Percentiles rank a stretch among this genome's conserved stretches.
These are phyloP conservation scores for Rhytidiadelphus loreus DNA, from an alignment of 225 moss, liverwort and hornwort species.

Conservation along the genomic window DNA sequence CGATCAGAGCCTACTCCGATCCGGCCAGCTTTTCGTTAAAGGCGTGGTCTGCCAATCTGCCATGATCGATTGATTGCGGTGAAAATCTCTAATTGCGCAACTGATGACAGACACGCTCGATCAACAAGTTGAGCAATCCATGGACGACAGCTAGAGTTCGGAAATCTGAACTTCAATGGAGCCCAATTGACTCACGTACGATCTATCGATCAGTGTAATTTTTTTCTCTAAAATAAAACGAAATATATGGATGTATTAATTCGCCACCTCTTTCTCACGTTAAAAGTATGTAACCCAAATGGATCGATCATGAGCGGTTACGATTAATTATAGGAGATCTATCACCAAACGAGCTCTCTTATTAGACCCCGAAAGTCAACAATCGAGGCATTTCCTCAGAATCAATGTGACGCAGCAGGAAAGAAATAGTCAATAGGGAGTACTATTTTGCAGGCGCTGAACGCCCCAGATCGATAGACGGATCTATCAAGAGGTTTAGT, in stretches of 20 bases:
- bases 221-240: neutral
- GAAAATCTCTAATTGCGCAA: neutral
- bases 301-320: neutral
- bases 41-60: neutral
- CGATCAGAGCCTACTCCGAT: too few relatives aligned
- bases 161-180: neutral
- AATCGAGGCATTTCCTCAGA: neutral
- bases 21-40: neutral
- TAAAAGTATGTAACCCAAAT: neutral
- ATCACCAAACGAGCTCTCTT: neutral
- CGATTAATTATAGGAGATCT: too few relatives aligned
- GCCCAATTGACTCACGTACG: neutral
- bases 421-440: neutral
- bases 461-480: neutral
- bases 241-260: neutral
- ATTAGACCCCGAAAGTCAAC: neutral
- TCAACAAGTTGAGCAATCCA: neutral
- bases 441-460: too few relatives aligned
- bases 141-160: neutral
- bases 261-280: neutral
- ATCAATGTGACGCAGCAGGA: neutral
- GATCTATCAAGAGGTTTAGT: neutral
- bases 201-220: neutral
- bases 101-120: too few relatives aligned
- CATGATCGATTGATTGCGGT: neutral